A percentile compares a stretch with the other conserved stretches of the same genome.
Conservation (phyloP, 371 early-diverging fungal genomes). For the Mucor circinelloides region DNA sequence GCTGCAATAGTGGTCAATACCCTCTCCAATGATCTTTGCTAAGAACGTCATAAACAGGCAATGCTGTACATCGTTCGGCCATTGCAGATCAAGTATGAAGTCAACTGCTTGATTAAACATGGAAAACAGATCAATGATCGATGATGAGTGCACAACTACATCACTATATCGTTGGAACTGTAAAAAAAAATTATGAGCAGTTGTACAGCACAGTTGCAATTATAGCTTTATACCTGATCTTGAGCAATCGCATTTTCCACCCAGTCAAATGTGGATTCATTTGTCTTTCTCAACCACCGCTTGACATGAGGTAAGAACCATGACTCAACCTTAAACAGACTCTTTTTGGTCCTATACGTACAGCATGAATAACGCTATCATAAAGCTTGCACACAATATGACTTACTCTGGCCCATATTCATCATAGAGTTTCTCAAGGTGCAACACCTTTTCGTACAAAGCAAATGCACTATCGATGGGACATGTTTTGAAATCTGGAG, state of each 20-base stretch:
- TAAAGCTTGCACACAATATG: background rate
- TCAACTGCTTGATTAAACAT: conserved; percentile 69
- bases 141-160: conserved; percentile 65
- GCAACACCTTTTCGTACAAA: conserved; percentile 34
- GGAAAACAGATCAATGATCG: conserved; percentile 68
- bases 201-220: conserved; percentile 6
- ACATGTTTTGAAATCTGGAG: conserved; percentile 22
- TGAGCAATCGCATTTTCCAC: conserved; percentile 52
- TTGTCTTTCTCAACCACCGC: conserved; percentile 50
- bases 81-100: conserved; percentile 57
- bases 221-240: conserved; percentile 41
- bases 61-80: conserved; percentile 68
- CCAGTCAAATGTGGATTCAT: conserved; percentile 49
- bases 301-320: conserved; percentile 61
- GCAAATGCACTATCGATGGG: conserved; percentile 35
- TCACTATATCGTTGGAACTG: conserved; percentile 55
- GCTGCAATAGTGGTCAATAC: conserved; percentile 37
- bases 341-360: conserved; percentile 18
- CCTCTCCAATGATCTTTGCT: conserved; percentile 51
- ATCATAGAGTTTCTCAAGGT: conserved; percentile 27
- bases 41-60: conserved; percentile 65
- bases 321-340: conserved; percentile 50
- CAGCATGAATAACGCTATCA: background rate
- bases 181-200: background rate
- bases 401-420: conserved; percentile 30